A percentile compares a stretch with the other conserved stretches of the same genome.
Conservation (phyloP, 768 basidiomycete species). For the Leccinum uliginosum region DNA sequence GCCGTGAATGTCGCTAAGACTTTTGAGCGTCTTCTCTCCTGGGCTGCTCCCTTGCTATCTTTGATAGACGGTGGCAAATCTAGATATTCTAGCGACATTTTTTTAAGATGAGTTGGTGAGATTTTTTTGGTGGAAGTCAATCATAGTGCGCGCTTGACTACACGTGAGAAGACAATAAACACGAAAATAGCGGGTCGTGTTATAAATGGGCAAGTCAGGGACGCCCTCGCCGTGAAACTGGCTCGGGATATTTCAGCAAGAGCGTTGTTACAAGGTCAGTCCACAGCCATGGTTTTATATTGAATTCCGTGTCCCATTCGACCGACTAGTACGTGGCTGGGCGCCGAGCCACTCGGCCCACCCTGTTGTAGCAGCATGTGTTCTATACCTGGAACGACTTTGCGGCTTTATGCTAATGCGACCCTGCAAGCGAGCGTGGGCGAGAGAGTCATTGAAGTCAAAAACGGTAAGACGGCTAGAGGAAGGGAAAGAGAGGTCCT, state of each 20-base stretch:
- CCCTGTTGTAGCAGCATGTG: not conserved
- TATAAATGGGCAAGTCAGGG: conserved; percentile 7
- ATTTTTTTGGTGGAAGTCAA: not conserved
- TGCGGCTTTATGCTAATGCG: conserved; percentile 12
- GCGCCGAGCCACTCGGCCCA: conserved; percentile 2
- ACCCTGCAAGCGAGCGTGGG: conserved; percentile 2
- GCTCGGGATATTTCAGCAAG: not conserved
- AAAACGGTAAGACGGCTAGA: conserved; percentile 12
- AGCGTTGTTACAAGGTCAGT: not conserved
- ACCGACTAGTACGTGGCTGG: conserved; percentile 3
- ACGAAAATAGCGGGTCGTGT: conserved; percentile 3
- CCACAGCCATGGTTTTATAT: not conserved
- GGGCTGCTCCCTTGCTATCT: not conserved
- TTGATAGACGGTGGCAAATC: not conserved
- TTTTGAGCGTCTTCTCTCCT: not conserved
- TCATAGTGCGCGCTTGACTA: conserved; percentile 3
- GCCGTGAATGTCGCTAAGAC: conserved; percentile 3
- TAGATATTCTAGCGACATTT: not conserved
- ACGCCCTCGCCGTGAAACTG: not conserved
- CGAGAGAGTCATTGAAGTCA: conserved; percentile 6
- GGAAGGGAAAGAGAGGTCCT: not conserved
- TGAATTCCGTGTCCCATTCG: not conserved
- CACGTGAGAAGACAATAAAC: conserved; percentile 8
- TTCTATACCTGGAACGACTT: conserved; percentile 13
- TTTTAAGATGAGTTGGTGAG: conserved; percentile 5